Evolutionary conservation across 1,139 yeast species (phyloP), one percentile per base, ranked within the genome.

Genomic region (Saccharomyces hybrid): DNA sequence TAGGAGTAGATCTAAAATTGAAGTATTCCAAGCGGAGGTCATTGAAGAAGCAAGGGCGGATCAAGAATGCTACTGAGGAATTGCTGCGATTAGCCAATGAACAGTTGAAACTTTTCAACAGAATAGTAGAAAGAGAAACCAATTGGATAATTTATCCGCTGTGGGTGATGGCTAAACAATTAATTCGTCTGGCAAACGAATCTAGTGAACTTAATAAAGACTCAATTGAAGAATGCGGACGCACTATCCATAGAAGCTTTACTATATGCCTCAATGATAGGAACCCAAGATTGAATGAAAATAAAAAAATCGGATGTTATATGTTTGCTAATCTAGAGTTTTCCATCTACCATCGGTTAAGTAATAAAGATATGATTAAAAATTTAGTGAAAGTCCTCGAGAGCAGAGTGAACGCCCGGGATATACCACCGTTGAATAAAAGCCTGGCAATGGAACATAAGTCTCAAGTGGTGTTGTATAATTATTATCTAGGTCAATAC

Each of bases 201-300:
- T 56, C 57, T 29, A 55, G 58, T 32, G 51, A 47, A 16, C 42
- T 32, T 14, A 29, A 68, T 62, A 53, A 56, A 60, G 34, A 66
- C 65, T 56, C 66, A 9, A 41, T 79, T 53, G 87, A 83, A 56
- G 73, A 74, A 53, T 76, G 88, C 54, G 91, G 89, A 5, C 80
- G 74, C 67, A 68, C 77, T 5, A 72, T 89, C 56, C 90, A 89
- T 69, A 77, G 82, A 57, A 81, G 93, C 6, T 86, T 90, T 70
- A 88, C 86, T 57, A 69, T 87, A 4, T 86, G 96, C 59, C 73
- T 90, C 46, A 88, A 87, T 59, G 97, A 91, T 70, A 79, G 93
- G 57, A 83, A 82, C 56, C 75, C 79, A 14, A 83, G 81, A 49
- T 57, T 73, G 44, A 60, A 56, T 1, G 64, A 64, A 31, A 79